Base-by-base conservation (phyloP, 192 early-diverging fungal genomes). In the Podila epicladia region DNA sequence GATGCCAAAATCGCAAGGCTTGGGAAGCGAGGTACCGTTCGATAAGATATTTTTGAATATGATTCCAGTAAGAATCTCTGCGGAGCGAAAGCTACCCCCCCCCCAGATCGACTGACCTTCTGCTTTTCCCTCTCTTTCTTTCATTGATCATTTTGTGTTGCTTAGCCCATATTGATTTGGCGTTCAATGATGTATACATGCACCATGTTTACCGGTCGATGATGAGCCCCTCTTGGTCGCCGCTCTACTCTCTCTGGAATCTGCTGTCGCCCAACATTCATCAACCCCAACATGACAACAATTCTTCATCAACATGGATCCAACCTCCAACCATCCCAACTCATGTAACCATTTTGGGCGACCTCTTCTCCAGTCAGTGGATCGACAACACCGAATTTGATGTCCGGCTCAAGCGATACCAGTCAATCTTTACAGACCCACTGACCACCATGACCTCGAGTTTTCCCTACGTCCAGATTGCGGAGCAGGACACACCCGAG, bases 341-440 rank as follows among this genome's bases (percentile, higher is more conserved):
- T 22, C 89, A 92, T 72, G 83, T 83, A 19, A 77, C 80, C n/a
- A 79, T 89, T 51, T 84, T 92, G 67, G 91, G 91, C 65, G 91
- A 92, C 66, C 82, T 92, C 19, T 92, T 92, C 32, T 92, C 91
- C 1, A 89, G 88, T 65, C 91, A 92, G 74, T 89, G 89, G 88
- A 86, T 89, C 57, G 80, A 74, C 61, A 84, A 79, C 29, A 50
- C 26, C 5, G 91, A 92, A 62, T 90, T 90, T 74, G 77, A 88
- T 53, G 71, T 69, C 32, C 87, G 91, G 31, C 65, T 90, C 11
- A 73, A 76, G 31, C 75, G 91, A 41, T 90, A 86, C 69, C 87
- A 78, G 32, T 89, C 88, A 82, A 89, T 90, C 58, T 87, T 89
- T 28, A 65, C 69, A 11, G 85, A 87, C 51, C 64, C 62, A 29